Evolutionary conservation across 2,329 filamentous ascomycete species (phyloP).

Genomic region (Calonectria pseudoreteaudii): DNA sequence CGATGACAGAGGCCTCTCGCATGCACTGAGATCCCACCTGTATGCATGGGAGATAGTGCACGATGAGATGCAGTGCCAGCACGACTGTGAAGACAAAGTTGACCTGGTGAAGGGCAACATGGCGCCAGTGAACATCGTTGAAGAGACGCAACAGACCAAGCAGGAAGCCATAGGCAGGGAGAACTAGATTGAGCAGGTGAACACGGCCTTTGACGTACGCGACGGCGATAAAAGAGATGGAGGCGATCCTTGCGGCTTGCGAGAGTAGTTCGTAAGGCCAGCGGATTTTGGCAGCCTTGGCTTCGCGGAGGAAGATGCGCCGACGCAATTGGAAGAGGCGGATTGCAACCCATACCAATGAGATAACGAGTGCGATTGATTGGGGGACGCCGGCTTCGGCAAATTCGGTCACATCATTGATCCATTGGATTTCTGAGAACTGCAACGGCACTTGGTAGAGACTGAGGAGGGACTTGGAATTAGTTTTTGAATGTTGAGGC

Average conservation of each 20-base stretch:
- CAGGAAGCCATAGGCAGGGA: conserved; percentile 55
- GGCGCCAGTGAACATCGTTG: conserved; percentile 57
- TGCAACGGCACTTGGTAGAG: conserved; percentile 26
- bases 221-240: conserved; percentile 54
- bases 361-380: conserved; percentile 50
- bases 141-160: conserved; percentile 58
- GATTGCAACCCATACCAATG: conserved; percentile 49
- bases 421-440: conserved; percentile 50
- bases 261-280: conserved; percentile 57
- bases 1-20: conserved; percentile 46
- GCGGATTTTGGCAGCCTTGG: conserved; percentile 53
- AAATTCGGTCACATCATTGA: conserved; percentile 51
- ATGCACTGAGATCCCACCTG: conserved; percentile 49
- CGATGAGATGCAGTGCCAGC: conserved; percentile 50
- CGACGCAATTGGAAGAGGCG: conserved; percentile 49
- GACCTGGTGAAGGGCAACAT: conserved; percentile 60
- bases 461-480: conserved; percentile 18
- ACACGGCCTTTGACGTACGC: conserved; percentile 49
- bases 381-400: conserved; percentile 57
- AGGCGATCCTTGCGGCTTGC: conserved; percentile 53
- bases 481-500: conserved; percentile 17
- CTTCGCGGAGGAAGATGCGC: conserved; percentile 37
- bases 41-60: conserved; percentile 58
- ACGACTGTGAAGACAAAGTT: conserved; percentile 57
- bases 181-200: conserved; percentile 52